These are phyloP conservation scores for Zea mays DNA, from an alignment of 176 grass and related monocot species.

Conservation along the genomic window Zm-B73-REFERENCE-NAM-5.0 NC_050096.1:5556001-5556500, in stretches of 20 bases:
- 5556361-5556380: no score
- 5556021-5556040: background rate
- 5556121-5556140: slow-evolving; percentile 11
- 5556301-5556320: background rate
- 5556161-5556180: background rate
- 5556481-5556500: slow-evolving; percentile 13
- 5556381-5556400: background rate
- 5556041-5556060: background rate
- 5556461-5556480: background rate
- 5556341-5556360: background rate
- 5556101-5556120: slow-evolving; percentile 30
- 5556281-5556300: background rate
- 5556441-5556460: background rate
- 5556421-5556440: background rate
- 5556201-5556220: background rate
- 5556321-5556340: background rate
- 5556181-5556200: background rate
- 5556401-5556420: background rate
- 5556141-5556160: background rate
- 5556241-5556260: no score
- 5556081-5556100: slow-evolving; percentile 20
- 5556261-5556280: no score
- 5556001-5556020: background rate
- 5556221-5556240: background rate
- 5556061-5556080: background rate